Percentiles rank a stretch among this genome's conserved stretches.
These are phyloP conservation scores for Hypoxylon subgilvum DNA, from an alignment of 495 filamentous ascomycete species.

Conservation along the genomic window DNA sequence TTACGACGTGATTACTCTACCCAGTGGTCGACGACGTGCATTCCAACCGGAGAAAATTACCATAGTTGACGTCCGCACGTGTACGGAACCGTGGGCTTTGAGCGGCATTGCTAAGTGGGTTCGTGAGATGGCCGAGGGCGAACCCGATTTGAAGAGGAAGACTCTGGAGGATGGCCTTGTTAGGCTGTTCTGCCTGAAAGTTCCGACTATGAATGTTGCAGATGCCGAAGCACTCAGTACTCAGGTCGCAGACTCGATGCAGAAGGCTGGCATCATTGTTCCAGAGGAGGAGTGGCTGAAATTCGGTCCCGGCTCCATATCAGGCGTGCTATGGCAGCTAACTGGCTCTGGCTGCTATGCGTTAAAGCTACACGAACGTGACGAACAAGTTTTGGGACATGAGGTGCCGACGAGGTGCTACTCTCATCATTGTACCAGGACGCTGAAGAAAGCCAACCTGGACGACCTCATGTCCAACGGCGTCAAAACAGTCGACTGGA, in stretches of 20 bases:
- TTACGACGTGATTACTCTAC: slow-evolving; percentile 74
- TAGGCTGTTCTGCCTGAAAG: slow-evolving; percentile 90
- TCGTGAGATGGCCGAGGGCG: slow-evolving; percentile 83
- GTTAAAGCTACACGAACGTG: slow-evolving; percentile 75
- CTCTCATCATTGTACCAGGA: slow-evolving; percentile 90
- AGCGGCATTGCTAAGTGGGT: slow-evolving; percentile 88
- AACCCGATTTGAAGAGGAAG: slow-evolving; percentile 78
- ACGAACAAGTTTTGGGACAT: slow-evolving; percentile 50
- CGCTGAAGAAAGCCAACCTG: slow-evolving; percentile 90
- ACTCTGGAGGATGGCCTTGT: slow-evolving; percentile 85
- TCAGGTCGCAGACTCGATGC: slow-evolving; percentile 81
- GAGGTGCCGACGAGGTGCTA: slow-evolving; percentile 80
- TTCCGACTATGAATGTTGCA: slow-evolving; percentile 98
- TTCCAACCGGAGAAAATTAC: slow-evolving; percentile 89
- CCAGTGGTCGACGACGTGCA: slow-evolving; percentile 71
- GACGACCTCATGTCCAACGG: slow-evolving; percentile 70
- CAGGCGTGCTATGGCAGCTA: slow-evolving; percentile 90
- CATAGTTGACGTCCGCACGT: slow-evolving; percentile 81
- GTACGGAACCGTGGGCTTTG: slow-evolving; percentile 89
- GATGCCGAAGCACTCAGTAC: slow-evolving; percentile 89
- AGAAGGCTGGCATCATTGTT: slow-evolving; percentile 75
- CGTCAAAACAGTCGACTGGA: slow-evolving; percentile 81
- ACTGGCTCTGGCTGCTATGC: slow-evolving; percentile 94
- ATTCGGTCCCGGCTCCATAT: slow-evolving; percentile 74
- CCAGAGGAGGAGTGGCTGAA: slow-evolving; percentile 98